These are phyloP conservation scores for Hemileccinum rubropunctum DNA, from an alignment of 768 basidiomycete species.

Conservation along the genomic window DNA sequence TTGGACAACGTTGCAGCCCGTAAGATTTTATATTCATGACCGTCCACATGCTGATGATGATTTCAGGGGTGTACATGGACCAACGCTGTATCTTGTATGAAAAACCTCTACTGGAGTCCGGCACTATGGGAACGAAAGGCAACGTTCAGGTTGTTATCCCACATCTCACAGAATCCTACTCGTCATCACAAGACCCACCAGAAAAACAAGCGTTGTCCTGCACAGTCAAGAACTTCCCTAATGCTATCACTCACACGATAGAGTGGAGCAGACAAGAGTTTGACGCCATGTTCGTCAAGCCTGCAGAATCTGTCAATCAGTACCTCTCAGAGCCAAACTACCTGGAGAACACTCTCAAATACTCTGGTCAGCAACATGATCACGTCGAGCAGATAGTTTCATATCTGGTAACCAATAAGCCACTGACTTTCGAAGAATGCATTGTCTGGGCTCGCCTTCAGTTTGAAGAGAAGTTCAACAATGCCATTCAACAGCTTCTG, in stretches of 20 bases:
- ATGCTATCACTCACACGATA: constrained; percentile 96
- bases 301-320: constrained; percentile 89
- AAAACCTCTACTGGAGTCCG: constrained; percentile 95
- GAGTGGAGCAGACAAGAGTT: constrained; percentile 98
- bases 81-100: constrained; percentile 95
- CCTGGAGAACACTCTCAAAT: constrained; percentile 85
- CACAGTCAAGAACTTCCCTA: constrained; percentile 98
- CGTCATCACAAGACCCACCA: constrained; percentile 97
- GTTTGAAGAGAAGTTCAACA: constrained; percentile 92
- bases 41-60: neutral
- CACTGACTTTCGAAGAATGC: constrained; percentile 95
- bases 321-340: constrained; percentile 98
- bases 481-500: constrained; percentile 88
- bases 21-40: constrained; percentile 37
- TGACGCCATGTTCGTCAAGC: constrained; percentile 90
- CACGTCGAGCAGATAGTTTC: constrained; percentile 86
- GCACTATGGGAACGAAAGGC: constrained; percentile 97
- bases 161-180: constrained; percentile 93
- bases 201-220: constrained; percentile 97
- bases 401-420: constrained; percentile 89
- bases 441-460: constrained; percentile 94
- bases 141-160: constrained; percentile 96
- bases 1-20: constrained; percentile 96
- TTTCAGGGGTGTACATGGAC: constrained; percentile 94
- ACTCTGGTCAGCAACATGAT: constrained; percentile 87